These are phyloP conservation scores for Pelargonium exstipulatum DNA, from an alignment of 441 rosid species.

Conservation along the genomic window DNA sequence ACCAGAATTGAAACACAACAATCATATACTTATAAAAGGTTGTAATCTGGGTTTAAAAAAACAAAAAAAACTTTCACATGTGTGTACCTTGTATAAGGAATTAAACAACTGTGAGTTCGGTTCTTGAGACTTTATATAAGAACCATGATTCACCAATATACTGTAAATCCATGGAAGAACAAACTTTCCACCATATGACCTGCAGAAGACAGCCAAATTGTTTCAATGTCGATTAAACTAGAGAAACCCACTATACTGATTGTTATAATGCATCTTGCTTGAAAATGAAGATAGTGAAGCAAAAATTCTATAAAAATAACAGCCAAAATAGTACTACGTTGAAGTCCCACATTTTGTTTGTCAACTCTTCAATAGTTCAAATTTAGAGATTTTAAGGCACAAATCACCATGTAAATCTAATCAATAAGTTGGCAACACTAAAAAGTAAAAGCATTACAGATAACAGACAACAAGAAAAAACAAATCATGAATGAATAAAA, in stretches of 20 bases:
- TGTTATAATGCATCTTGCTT: not conserved
- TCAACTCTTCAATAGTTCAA: not conserved
- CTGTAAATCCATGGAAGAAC: slow-evolving; percentile 75
- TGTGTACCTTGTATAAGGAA: slow-evolving; percentile 56
- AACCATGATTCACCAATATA: slow-evolving; percentile 68
- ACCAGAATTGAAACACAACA: not conserved
- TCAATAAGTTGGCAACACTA: not conserved
- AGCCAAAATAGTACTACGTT: slow-evolving; percentile 6
- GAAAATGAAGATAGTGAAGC: slow-evolving; percentile 6
- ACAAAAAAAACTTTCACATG: not conserved
- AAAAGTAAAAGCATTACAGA: not conserved
- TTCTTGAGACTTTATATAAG: slow-evolving; percentile 47
- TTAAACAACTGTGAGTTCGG: slow-evolving; percentile 37
- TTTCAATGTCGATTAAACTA: slow-evolving; percentile 10
- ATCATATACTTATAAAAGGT: not conserved
- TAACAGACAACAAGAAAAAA: not conserved
- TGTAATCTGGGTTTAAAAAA: not conserved
- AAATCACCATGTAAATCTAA: not conserved
- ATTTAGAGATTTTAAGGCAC: not conserved
- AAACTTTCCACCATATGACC: slow-evolving; percentile 47
- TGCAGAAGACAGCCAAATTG: slow-evolving; percentile 31
- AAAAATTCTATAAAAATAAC: slow-evolving; percentile 8
- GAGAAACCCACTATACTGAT: slow-evolving; percentile 1
- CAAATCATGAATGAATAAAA: not conserved
- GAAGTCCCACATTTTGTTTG: not conserved